phyloP scores from a whole-genome alignment of 129 eudicot genomes.

The Solidago caesia region DNA sequence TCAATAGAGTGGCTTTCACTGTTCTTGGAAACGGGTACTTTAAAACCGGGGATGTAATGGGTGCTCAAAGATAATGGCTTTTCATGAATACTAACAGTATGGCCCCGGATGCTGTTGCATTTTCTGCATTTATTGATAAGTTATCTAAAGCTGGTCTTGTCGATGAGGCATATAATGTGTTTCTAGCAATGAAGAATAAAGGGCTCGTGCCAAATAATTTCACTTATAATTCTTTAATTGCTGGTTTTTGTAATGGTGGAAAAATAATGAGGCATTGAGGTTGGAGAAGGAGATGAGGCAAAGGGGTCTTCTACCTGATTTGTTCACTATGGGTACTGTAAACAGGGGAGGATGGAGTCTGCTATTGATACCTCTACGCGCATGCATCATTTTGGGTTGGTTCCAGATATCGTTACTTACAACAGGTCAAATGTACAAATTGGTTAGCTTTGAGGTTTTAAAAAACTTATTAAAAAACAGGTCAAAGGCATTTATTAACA shows the following conservation, averaged over 20 bases:
- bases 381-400: conserved; percentile 33
- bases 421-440: too few relatives aligned
- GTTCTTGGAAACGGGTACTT: conserved; percentile 76
- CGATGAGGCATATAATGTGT: conserved; percentile 56
- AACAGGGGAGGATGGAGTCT: conserved; percentile 76
- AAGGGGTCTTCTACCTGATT: conserved; percentile 72
- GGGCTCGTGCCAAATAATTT: conserved; percentile 78
- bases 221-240: conserved; percentile 77
- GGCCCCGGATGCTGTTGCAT: conserved; percentile 81
- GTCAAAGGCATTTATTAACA: too few relatives aligned
- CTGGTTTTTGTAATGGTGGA: conserved; percentile 61
- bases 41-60: conserved; percentile 53
- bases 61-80: conserved; percentile 75
- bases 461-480: too few relatives aligned
- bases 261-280: conserved; percentile 54
- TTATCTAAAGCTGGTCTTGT: conserved; percentile 64
- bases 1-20: conserved; percentile 70
- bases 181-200: conserved; percentile 58
- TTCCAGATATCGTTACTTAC: conserved; percentile 70
- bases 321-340: conserved; percentile 73
- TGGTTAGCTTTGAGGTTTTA: too few relatives aligned
- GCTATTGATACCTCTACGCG: conserved; percentile 55
- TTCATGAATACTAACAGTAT: conserved; percentile 51
- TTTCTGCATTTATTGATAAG: conserved; percentile 74
- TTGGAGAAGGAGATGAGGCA: conserved; percentile 77